Base-by-base conservation (phyloP, 257 asterid species). In the Solanum sejunctum region DNA sequence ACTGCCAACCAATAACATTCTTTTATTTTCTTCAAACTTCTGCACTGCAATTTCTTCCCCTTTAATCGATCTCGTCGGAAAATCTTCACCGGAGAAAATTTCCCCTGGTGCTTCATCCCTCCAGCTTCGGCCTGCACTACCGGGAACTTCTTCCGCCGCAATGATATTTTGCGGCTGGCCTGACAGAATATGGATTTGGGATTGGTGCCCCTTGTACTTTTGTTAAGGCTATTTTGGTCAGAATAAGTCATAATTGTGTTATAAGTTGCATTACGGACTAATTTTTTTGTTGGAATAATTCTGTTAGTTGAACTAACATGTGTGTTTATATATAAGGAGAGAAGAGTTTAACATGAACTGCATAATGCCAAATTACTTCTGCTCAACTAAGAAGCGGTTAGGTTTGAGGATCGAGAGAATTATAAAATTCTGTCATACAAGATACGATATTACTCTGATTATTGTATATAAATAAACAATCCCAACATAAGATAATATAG, bases 41-140 rank as follows among this genome's bases (percentile, higher is more conserved):
- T 3, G 32, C 88, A 88, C 80, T 91, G 90, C 3, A 89, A n/a
- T 90, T 78, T 90, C 84, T 91, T 32, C 85, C 93, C 84, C 71
- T 82, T 89, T 81, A 93, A 82, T 86, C 85, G 89, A 58, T 85
- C 91, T 81, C 88, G 92, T 66, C 88, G 86, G 84, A 89, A 88
- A 4, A 91, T 86, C 80, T 92, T 85, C 56, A 64, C 81, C 11
- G 91, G 85, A 67, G 85, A 88, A 56, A 84, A 85, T 10, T 97
- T 91, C 12, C 86, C 87, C 10, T 93, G 91, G 49, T 85, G 86
- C 57, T 85, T 91, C 86, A 84, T 88, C 36, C 92, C 91, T 4
- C 96, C 96, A 0, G 12, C 77, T 73, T 52, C 58, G 7, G 91
- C 92, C 11, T 94, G 91, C 57, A 89, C 89, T 15, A 82, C 86